Evolutionary conservation across 176 grass and related monocot genomes (phyloP).

Genomic region (Oryza officinalis): DNA sequence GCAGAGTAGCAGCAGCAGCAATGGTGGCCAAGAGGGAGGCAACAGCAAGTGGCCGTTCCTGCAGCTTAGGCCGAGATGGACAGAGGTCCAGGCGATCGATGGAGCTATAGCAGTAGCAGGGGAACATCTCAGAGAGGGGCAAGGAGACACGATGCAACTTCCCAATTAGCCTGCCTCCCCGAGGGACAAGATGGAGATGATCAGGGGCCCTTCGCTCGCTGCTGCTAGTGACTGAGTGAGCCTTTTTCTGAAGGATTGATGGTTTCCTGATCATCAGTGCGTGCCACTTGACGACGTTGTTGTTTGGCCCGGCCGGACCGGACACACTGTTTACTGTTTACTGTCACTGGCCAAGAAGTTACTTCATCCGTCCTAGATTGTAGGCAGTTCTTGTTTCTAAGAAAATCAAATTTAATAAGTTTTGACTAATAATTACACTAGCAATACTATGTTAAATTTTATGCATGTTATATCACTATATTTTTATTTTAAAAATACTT

Average conservation of each 20-base stretch:
- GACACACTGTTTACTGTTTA: too few relatives aligned
- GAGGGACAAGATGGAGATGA: neutral
- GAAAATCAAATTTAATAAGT: too few relatives aligned
- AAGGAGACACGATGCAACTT: constrained; percentile 44
- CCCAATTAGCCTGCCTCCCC: constrained; percentile 28
- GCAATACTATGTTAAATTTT: too few relatives aligned
- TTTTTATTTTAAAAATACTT: too few relatives aligned
- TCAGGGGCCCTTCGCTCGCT: constrained; percentile 7
- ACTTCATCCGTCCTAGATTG: too few relatives aligned
- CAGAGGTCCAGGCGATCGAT: constrained; percentile 1
- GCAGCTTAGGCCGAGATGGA: neutral
- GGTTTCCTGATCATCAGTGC: neutral
- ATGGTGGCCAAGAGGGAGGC: constrained; percentile 7
- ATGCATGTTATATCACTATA: too few relatives aligned
- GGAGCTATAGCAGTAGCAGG: neutral
- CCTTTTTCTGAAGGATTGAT: neutral
- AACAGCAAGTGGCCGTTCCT: constrained; percentile 22
- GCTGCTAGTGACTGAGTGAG: neutral
- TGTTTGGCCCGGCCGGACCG: too few relatives aligned
- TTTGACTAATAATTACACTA: too few relatives aligned
- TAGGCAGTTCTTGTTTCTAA: too few relatives aligned
- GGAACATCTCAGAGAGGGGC: constrained; percentile 5
- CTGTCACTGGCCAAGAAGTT: neutral
- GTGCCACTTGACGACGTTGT: neutral
- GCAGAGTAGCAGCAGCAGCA: neutral